Evolutionary conservation across 805 yeast genomes (phyloP).

Genomic region (Sungouiella blattae): DNA sequence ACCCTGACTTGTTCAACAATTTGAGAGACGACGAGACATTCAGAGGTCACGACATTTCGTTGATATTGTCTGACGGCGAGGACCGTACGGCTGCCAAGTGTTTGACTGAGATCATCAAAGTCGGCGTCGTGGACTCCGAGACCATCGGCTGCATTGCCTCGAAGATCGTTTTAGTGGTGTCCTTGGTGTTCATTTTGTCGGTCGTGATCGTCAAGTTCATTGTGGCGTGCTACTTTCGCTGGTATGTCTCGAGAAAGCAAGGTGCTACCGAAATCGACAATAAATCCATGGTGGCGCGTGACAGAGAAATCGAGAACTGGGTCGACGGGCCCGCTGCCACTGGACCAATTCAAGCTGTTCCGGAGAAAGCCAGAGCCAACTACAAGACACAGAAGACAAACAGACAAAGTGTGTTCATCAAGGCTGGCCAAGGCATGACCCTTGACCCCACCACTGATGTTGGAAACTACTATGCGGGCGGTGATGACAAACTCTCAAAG

Average conservation of each 20-base stretch:
- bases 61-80: conserved; percentile 62
- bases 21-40: conserved; percentile 52
- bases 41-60: conserved; percentile 79
- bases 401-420: conserved; percentile 41
- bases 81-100: conserved; percentile 76
- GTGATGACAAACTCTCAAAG: conserved; percentile 28
- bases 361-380: conserved; percentile 50
- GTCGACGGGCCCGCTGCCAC: conserved; percentile 48
- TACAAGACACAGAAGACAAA: conserved; percentile 33
- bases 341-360: conserved; percentile 42
- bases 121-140: conserved; percentile 84
- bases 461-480: conserved; percentile 33
- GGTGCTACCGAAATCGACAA: conserved; percentile 68
- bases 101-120: conserved; percentile 77
- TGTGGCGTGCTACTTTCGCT: conserved; percentile 85
- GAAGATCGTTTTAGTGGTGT: conserved; percentile 70
- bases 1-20: conserved; percentile 68
- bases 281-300: conserved; percentile 60
- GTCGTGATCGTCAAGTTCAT: conserved; percentile 75
- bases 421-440: conserved; percentile 27
- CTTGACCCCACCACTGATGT: conserved; percentile 39
- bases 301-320: conserved; percentile 79
- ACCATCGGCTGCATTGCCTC: conserved; percentile 95
- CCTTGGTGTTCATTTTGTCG: conserved; percentile 80
- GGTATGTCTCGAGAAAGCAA: conserved; percentile 65